Evolutionary conservation across 495 filamentous ascomycete species (phyloP).

Genomic region (Penicillium alfredii): DNA sequence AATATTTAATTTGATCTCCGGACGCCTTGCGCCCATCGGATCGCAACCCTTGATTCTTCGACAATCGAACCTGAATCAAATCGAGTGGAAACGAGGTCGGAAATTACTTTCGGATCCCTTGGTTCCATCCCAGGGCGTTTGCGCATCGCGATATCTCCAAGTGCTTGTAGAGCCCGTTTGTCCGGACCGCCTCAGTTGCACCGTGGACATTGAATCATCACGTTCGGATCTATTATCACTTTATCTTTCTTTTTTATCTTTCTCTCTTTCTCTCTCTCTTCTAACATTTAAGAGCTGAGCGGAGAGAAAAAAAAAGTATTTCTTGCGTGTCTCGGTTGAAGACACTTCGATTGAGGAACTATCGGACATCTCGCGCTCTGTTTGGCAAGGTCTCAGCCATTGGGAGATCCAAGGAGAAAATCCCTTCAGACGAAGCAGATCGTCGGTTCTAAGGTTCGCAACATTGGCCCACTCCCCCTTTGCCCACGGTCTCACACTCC

Average conservation of each 20-base stretch:
- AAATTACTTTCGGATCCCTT: background rate
- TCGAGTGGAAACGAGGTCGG: background rate
- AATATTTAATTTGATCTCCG: background rate
- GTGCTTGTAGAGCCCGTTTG: slow-evolving; percentile 8
- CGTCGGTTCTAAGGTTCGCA: slow-evolving; percentile 29
- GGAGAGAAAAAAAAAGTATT: slow-evolving; percentile 5
- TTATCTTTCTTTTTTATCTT: too few species aligned
- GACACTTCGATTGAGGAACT: slow-evolving; percentile 14
- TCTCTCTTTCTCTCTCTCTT: too few species aligned
- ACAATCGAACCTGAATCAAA: background rate
- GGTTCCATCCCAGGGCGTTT: slow-evolving; percentile 8
- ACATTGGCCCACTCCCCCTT: slow-evolving; percentile 14
- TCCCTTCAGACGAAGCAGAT: slow-evolving; percentile 4
- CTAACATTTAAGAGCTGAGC: too few species aligned
- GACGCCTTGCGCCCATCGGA: background rate
- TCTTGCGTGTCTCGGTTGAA: slow-evolving; percentile 33
- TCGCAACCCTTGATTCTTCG: background rate
- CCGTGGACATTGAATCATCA: slow-evolving; percentile 1
- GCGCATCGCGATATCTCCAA: slow-evolving; percentile 2
- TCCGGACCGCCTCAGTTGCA: slow-evolving; percentile 4
- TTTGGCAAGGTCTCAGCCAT: slow-evolving; percentile 20
- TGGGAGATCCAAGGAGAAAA: slow-evolving; percentile 1
- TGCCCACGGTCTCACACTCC: slow-evolving; percentile 29
- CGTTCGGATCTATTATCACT: background rate
- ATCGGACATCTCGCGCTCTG: slow-evolving; percentile 8